Conservation (phyloP, 2,329 filamentous ascomycete genomes). For the Cytospora mali region DNA sequence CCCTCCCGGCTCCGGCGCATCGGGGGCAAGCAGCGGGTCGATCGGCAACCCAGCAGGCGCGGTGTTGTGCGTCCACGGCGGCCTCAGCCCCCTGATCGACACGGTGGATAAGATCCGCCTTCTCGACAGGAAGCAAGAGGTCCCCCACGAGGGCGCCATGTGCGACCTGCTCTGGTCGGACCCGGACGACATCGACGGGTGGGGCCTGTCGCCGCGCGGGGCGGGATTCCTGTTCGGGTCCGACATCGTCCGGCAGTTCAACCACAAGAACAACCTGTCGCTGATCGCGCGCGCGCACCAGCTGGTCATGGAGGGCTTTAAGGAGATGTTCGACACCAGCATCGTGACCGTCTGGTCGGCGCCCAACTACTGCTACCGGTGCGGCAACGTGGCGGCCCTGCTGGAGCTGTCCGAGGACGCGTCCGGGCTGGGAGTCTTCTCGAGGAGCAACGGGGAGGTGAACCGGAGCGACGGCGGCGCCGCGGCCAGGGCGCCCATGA, state of each 20-base stretch:
- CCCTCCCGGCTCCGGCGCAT: constrained; percentile 78
- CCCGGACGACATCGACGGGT: constrained; percentile 96
- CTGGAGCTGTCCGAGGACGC: constrained; percentile 89
- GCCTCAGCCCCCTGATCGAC: constrained; percentile 87
- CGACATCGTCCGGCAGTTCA: constrained; percentile 95
- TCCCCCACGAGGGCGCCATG: constrained; percentile 98
- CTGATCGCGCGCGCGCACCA: constrained; percentile 94
- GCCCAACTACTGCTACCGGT: constrained; percentile 95
- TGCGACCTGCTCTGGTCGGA: constrained; percentile 98
- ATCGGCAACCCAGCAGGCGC: constrained; percentile 74
- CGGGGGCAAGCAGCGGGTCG: constrained; percentile 66
- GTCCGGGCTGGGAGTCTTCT: constrained; percentile 70
- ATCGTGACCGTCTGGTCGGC: constrained; percentile 99
- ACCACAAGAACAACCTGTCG: constrained; percentile 88
- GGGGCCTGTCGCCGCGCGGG: constrained; percentile 90
- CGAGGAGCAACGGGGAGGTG: constrained; percentile 72
- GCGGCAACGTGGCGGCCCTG: constrained; percentile 93
- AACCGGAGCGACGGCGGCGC: constrained; percentile 56
- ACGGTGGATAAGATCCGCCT: constrained; percentile 94
- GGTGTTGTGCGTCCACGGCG: constrained; percentile 93
- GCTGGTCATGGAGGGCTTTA: constrained; percentile 98
- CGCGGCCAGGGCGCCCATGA: constrained; percentile 47
- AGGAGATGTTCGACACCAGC: constrained; percentile 95
- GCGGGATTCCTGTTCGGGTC: constrained; percentile 95
- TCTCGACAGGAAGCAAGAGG: constrained; percentile 95